phyloP scores from a whole-genome alignment of 805 yeast genomes.

The Isabelozyma gotoi region DNA sequence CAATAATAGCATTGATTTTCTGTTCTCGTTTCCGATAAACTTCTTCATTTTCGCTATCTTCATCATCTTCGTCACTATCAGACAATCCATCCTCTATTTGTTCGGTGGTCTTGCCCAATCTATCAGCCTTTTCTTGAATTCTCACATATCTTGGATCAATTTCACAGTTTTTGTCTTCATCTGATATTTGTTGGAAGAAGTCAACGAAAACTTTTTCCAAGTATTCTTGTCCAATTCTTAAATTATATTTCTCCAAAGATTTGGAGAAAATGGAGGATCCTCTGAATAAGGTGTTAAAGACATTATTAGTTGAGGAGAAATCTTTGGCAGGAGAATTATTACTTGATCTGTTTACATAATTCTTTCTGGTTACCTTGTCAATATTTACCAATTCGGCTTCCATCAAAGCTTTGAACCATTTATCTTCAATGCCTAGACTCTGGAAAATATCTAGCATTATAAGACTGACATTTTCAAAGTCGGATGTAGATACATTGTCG shows the following conservation, averaged over 20 bases:
- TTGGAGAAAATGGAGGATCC: slow-evolving; percentile 84
- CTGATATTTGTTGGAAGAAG: slow-evolving; percentile 55
- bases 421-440: slow-evolving; percentile 62
- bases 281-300: slow-evolving; percentile 55
- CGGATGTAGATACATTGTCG: slow-evolving; percentile 33
- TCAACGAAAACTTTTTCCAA: slow-evolving; percentile 69
- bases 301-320: slow-evolving; percentile 23
- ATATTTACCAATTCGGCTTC: slow-evolving; percentile 60
- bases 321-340: slow-evolving; percentile 11
- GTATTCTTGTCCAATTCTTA: slow-evolving; percentile 77
- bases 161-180: slow-evolving; percentile 63
- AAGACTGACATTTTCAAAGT: slow-evolving; percentile 54
- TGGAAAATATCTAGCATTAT: slow-evolving; percentile 75
- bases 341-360: slow-evolving; percentile 28
- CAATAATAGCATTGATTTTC: slow-evolving; percentile 33
- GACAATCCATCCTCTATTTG: slow-evolving; percentile 15
- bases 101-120: slow-evolving; percentile 22
- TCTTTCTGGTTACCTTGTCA: slow-evolving; percentile 44
- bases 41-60: slow-evolving; percentile 26
- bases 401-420: slow-evolving; percentile 72
- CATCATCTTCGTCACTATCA: slow-evolving; percentile 15
- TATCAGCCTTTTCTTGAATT: slow-evolving; percentile 26
- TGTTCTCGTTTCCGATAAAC: slow-evolving; percentile 35
- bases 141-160: slow-evolving; percentile 71
- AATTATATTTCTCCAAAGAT: slow-evolving; percentile 73